These are phyloP conservation scores for Trypanosomatidae sp. DNA, from an alignment of 208 protist genomes.

Conservation along the genomic window DNA sequence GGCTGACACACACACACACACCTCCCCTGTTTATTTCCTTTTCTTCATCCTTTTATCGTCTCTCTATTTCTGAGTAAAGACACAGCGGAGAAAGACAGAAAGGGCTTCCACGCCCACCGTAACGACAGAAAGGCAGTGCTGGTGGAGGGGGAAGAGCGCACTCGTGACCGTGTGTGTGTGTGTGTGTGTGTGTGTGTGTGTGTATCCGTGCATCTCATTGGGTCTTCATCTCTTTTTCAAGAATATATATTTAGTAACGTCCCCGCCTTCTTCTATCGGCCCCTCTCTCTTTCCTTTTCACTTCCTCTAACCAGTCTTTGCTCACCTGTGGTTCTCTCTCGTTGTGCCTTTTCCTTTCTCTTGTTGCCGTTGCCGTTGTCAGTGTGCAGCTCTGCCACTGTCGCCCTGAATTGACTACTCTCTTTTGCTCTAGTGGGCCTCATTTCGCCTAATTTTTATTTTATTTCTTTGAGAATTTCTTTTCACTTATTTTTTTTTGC, in stretches of 20 bases:
- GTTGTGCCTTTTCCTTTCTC: background rate
- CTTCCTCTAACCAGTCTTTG: background rate
- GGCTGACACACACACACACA: background rate
- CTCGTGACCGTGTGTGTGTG: background rate
- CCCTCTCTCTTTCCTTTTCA: background rate
- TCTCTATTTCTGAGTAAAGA: background rate
- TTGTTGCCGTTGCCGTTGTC: background rate
- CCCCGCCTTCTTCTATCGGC: background rate
- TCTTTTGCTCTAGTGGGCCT: too few species aligned
- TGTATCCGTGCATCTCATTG: constrained; percentile 1
- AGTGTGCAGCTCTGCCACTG: too few species aligned
- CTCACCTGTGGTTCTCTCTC: too few species aligned
- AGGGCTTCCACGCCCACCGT: background rate
- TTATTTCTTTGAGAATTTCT: background rate
- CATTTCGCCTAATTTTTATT: background rate
- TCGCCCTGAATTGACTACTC: too few species aligned
- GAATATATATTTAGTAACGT: too few species aligned
- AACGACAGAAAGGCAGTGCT: background rate
- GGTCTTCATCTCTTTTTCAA: background rate
- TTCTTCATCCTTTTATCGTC: background rate
- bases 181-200: background rate
- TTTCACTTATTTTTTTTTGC: background rate
- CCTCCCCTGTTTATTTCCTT: constrained; percentile 10
- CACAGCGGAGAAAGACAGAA: background rate
- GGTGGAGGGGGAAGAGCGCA: background rate